Evolutionary conservation across 163 green algal genomes (phyloP).

Genomic region (Trebouxia gelatinosa): DNA sequence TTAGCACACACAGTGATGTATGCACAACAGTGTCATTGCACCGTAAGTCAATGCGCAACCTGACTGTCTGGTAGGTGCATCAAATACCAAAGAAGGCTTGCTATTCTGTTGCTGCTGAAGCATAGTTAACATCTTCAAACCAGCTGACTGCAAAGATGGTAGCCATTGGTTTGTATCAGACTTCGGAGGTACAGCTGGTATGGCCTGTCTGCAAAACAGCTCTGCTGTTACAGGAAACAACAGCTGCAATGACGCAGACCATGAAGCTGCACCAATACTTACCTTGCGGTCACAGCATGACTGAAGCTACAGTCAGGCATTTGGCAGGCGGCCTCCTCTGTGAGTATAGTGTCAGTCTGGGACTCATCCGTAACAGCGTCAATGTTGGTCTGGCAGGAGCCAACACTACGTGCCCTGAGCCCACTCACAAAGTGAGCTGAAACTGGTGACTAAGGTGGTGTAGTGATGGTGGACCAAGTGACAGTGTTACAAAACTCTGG

Average conservation of each 20-base stretch:
- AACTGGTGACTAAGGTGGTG: not conserved
- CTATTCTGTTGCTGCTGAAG: constrained; percentile 10
- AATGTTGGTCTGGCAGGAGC: not conserved
- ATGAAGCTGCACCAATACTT: not conserved
- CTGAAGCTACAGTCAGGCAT: not conserved
- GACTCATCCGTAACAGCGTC: not conserved
- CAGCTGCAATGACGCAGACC: not conserved
- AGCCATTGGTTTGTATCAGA: too few relatives aligned
- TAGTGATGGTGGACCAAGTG: constrained; percentile 24
- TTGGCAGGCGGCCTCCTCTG: not conserved
- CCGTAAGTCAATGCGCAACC: not conserved
- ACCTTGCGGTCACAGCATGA: not conserved
- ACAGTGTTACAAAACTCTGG: not conserved
- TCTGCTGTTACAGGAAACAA: not conserved
- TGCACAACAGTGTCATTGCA: not conserved
- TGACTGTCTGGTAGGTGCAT: not conserved
- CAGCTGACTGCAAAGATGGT: constrained; percentile 1
- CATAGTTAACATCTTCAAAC: not conserved
- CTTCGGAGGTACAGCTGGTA: not conserved
- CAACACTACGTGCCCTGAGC: not conserved
- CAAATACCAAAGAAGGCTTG: not conserved
- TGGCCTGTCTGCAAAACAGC: not conserved
- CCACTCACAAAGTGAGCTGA: not conserved
- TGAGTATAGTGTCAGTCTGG: not conserved
- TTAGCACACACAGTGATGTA: not conserved